Base-by-base conservation (phyloP, 2,329 filamentous ascomycete genomes). In the Thermothelomyces thermophilus region DNA sequence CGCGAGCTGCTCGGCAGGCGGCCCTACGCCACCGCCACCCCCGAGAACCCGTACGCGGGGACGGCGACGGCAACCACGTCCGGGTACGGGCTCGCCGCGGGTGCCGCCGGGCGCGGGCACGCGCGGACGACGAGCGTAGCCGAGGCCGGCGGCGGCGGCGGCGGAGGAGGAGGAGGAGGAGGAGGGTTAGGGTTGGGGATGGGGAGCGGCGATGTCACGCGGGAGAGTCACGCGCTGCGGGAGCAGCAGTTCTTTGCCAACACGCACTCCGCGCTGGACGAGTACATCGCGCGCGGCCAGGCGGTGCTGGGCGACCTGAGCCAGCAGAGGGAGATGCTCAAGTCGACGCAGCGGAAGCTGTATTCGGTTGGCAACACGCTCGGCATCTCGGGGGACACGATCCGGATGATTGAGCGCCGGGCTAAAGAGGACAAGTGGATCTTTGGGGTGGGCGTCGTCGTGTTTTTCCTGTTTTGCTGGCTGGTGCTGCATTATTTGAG, bases 381-480 rank as follows among this genome's bases (percentile, higher is more conserved):
- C 41, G 93, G 93, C 0, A 80, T 98, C 52, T 94, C 87, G 63
- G 90, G 91, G 17, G 91, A 97, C 66, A 98, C 93, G 2, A 98
- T 98, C 57, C 83, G 93, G 41, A 97, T 93, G 89, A 86, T 98
- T 36, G 91, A 97, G 70, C 73, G 93, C 59, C 77, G 93, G 55
- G 90, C 93, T 44, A 86, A 83, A 67, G 87, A 97, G 73, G 93
- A 98, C 67, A 97, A 96, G 70, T 97, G 90, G 90, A 95, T 98
- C 31, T 98, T 98, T 67, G 87, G 86, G 77, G 86, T 74, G 0
- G 90, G 93, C 0, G 89, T 91, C 2, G 69, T 94, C 5, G 69
- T 93, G 31, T 98, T 98, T 68, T 87, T 97, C 62, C 64, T 79
- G 33, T 98, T 98, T 65, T 95, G 91, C 68, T 97, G 89, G 82